Evolutionary conservation across 2,329 filamentous ascomycete genomes (phyloP), one percentile per base, ranked within the genome.

Genomic region (Plenodomus lindquistii): DNA sequence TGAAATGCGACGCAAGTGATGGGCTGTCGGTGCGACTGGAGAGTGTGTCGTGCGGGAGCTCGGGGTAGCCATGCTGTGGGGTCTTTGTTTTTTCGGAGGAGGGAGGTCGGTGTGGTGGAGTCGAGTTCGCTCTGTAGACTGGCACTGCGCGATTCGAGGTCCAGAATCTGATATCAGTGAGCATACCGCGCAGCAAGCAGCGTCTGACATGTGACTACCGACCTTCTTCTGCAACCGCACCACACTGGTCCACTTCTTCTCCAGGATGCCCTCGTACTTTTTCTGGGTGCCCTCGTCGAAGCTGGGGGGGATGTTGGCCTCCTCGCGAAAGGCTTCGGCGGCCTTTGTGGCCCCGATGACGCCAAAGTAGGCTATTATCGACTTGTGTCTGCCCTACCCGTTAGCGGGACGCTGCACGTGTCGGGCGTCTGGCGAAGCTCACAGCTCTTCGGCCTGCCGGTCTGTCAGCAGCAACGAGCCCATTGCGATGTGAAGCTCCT

Each of bases 201-300:
- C 17, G 44, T 20, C 17, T 37, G 31, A 24, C 18, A 42, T 35
- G 27, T 34, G 50, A 15, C 29, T 74, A 88, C n/a, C n/a, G n/a
- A n/a, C 90, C 88, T 96, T 97, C 75, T 96, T 97, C 76, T 97
- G 93, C 72, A 97, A 75, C 53, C 93, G 83, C 65, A 97, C 91
- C 21, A 97, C 88, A 65, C 91, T 94, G 17, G 93, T 97, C 93
- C 93, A 97, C 79, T 97, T 97, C 83, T 96, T 97, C 80, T 97
- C 93, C 59, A 97, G 76, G 21, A 97, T 75, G 1, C 89, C 89
- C 74, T 96, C 91, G 76, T 97, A 97, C 76, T 96, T 96, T 79
- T 96, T 96, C 43, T 87, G 82, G 17, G 90, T 96, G 16, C 83
- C 82, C 54, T 88, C 80, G 69, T 96, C 91, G 64, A 95, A 92